These are phyloP conservation scores for Wallacemonas rigidus DNA, from an alignment of 208 protist species.

Conservation along the genomic window DNA sequence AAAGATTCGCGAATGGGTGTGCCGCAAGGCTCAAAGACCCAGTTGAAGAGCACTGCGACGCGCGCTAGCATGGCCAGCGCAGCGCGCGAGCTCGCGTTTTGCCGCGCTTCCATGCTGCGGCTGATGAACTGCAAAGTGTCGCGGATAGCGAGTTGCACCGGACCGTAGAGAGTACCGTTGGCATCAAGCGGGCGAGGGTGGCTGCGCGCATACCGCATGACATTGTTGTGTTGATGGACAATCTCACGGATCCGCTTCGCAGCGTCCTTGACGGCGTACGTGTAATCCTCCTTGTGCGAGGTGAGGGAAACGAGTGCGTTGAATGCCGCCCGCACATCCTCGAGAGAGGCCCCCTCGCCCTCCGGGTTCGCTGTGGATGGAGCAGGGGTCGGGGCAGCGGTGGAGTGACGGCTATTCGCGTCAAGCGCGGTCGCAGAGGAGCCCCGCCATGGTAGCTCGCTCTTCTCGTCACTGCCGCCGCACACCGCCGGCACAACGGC, in stretches of 20 bases:
- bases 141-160: slow-evolving; percentile 14
- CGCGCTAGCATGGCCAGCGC: slow-evolving; percentile 11
- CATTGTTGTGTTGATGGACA: slow-evolving; percentile 33
- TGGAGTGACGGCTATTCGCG: not conserved
- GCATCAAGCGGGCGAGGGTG: slow-evolving; percentile 21
- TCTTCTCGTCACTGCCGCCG: not conserved
- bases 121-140: slow-evolving; percentile 23
- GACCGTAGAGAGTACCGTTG: not conserved
- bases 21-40: slow-evolving; percentile 10
- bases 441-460: not conserved
- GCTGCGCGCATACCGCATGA: slow-evolving; percentile 28
- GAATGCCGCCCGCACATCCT: slow-evolving; percentile 35
- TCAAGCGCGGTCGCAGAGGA: not conserved
- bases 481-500: slow-evolving; percentile 14
- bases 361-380: too few species aligned
- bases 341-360: not conserved
- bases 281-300: slow-evolving; percentile 9
- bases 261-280: slow-evolving; percentile 15
- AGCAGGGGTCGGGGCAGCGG: not conserved
- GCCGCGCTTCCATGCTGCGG: slow-evolving; percentile 10
- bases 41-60: slow-evolving; percentile 13
- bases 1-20: not conserved
- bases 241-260: slow-evolving; percentile 26
- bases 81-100: slow-evolving; percentile 3
- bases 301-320: slow-evolving; percentile 14